Evolutionary conservation across 345 rosid genomes (phyloP).

Genomic region (Fremontodendron californicum): DNA sequence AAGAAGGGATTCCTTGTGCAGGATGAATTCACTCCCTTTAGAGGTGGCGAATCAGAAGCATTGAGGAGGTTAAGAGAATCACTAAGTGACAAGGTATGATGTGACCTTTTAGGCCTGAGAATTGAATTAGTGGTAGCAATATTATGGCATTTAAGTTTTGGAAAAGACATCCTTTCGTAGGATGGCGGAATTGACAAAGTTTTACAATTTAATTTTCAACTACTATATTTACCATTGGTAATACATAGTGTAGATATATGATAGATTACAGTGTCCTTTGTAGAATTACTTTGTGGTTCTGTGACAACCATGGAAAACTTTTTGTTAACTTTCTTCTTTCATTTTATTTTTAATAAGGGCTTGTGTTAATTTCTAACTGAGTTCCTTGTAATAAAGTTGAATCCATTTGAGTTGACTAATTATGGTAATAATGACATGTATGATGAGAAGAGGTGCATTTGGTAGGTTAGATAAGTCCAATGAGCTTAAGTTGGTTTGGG

Average conservation of each 20-base stretch:
- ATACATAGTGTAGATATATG: neutral
- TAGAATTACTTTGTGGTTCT: neutral
- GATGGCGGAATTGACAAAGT: neutral
- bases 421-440: neutral
- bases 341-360: neutral
- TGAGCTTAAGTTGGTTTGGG: neutral
- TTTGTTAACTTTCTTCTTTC: neutral
- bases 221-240: neutral
- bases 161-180: neutral
- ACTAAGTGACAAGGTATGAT: conserved; percentile 54
- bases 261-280: neutral
- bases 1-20: conserved; percentile 22
- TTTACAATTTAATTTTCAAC: neutral
- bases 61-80: conserved; percentile 62
- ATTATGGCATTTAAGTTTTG: neutral
- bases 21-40: conserved; percentile 64
- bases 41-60: conserved; percentile 88
- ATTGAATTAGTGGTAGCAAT: neutral
- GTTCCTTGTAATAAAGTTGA: neutral
- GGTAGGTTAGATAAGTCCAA: neutral
- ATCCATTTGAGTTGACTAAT: neutral
- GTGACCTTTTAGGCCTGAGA: neutral
- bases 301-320: neutral
- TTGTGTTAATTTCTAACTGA: neutral
- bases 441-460: neutral